Conservation (phyloP, 1,139 yeast species). For the Pichia cactophila region DNA sequence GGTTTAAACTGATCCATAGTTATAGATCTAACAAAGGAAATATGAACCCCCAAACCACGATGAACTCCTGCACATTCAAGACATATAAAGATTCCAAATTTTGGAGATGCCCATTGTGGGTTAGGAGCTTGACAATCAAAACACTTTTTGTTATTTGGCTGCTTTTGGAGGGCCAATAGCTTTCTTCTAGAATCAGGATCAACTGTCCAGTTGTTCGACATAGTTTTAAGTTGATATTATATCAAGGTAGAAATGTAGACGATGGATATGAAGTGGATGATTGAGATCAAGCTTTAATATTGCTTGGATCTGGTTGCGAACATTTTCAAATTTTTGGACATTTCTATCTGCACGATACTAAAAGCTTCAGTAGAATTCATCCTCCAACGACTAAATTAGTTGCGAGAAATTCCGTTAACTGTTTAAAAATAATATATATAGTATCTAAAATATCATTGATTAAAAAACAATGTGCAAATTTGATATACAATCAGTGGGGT, state of each 20-base stretch:
- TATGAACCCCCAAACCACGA: conserved; percentile 93
- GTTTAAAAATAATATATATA: too few relatives aligned
- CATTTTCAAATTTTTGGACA: background rate
- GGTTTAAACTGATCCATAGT: conserved; percentile 97
- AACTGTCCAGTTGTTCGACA: conserved; percentile 60
- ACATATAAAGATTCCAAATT: conserved; percentile 93
- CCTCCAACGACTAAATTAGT: too few relatives aligned
- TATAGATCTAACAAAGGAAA: conserved; percentile 91
- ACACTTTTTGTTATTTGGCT: conserved; percentile 79
- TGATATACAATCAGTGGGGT: background rate
- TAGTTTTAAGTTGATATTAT: conserved; percentile 1
- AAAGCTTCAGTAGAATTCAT: too few relatives aligned
- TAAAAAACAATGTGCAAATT: background rate
- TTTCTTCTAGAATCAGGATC: conserved; percentile 88
- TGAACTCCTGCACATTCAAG: conserved; percentile 96
- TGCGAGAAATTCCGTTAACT: too few relatives aligned
- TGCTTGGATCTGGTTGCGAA: background rate
- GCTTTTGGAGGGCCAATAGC: conserved; percentile 69
- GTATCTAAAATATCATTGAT: too few relatives aligned
- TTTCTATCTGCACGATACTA: too few relatives aligned
- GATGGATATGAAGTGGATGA: background rate
- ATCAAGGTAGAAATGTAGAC: background rate
- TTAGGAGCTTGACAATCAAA: conserved; percentile 93
- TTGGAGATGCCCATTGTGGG: conserved; percentile 99
- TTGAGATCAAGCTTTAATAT: too few relatives aligned